Conservation (phyloP, 805 yeast species). For the Dipodascus geniculatus region DNA sequence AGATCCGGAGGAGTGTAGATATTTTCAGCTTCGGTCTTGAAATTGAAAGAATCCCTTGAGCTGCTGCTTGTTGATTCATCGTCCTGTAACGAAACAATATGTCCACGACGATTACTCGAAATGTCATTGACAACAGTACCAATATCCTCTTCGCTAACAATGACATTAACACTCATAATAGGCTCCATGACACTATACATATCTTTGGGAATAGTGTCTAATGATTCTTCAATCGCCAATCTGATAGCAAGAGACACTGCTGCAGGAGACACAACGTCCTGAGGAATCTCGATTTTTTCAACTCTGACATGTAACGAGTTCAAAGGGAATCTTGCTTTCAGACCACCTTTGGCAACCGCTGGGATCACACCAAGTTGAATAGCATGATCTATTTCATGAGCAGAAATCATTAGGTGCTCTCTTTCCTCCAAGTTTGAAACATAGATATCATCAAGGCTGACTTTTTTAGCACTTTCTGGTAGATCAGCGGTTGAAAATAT, state of each 20-base stretch:
- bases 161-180: constrained; percentile 63
- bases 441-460: constrained; percentile 35
- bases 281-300: constrained; percentile 40
- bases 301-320: constrained; percentile 51
- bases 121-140: constrained; percentile 82
- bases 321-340: constrained; percentile 36
- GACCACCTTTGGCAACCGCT: constrained; percentile 33
- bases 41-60: constrained; percentile 15
- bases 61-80: constrained; percentile 32
- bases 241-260: constrained; percentile 37
- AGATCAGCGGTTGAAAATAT: constrained; percentile 7
- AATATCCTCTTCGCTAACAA: constrained; percentile 55
- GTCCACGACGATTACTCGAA: constrained; percentile 66
- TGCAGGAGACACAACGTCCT: constrained; percentile 31
- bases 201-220: constrained; percentile 18
- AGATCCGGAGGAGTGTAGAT: constrained; percentile 70
- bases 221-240: constrained; percentile 30
- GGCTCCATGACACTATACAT: constrained; percentile 68
- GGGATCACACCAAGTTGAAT: constrained; percentile 26
- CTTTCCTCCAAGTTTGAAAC: constrained; percentile 10
- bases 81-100: constrained; percentile 61
- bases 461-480: constrained; percentile 23
- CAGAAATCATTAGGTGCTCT: constrained; percentile 19
- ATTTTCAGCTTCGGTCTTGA: constrained; percentile 33
- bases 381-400: constrained; percentile 21